These are phyloP conservation scores for Lasiosphaeris hirsuta DNA, from an alignment of 495 filamentous ascomycete genomes.

Conservation along the genomic window DNA sequence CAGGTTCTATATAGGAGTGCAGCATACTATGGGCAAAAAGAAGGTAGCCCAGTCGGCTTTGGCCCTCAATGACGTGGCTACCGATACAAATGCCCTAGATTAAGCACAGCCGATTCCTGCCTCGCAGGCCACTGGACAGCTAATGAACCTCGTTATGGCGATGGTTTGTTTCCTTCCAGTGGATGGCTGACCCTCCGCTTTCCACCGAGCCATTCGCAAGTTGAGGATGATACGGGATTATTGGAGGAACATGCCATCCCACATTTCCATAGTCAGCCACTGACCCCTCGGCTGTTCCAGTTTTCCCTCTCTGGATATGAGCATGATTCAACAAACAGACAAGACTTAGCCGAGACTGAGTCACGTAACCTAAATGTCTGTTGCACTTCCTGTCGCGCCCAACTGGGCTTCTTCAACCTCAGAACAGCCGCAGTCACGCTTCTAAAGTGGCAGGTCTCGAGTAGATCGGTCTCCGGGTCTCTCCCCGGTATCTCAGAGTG, in stretches of 20 bases:
- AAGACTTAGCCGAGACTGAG: constrained; percentile 11
- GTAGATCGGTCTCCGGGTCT: constrained; percentile 20
- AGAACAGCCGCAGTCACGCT: constrained; percentile 35
- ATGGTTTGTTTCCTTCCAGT: constrained; percentile 31
- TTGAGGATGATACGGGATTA: constrained; percentile 51
- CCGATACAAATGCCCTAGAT: constrained; percentile 94
- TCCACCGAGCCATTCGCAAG: constrained; percentile 50
- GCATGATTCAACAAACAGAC: constrained; percentile 15
- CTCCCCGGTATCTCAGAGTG: constrained; percentile 40
- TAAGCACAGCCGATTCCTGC: constrained; percentile 33
- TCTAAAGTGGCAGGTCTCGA: constrained; percentile 38
- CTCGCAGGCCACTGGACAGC: constrained; percentile 17
- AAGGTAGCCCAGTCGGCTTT: constrained; percentile 69
- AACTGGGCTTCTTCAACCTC: constrained; percentile 53
- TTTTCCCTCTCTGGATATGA: constrained; percentile 24
- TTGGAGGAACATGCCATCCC: constrained; percentile 55
- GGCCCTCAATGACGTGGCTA: constrained; percentile 61
- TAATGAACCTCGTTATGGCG: constrained; percentile 23
- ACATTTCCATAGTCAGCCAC: constrained; percentile 21
- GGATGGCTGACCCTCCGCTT: constrained; percentile 41
- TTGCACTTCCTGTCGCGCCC: constrained; percentile 37
- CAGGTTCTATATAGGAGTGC: not conserved
- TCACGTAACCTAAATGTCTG: constrained; percentile 34
- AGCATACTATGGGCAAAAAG: constrained; percentile 64
- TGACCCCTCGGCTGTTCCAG: constrained; percentile 20